phyloP scores from a whole-genome alignment of 768 basidiomycete species.

The Dentipellis fragilis region DNA sequence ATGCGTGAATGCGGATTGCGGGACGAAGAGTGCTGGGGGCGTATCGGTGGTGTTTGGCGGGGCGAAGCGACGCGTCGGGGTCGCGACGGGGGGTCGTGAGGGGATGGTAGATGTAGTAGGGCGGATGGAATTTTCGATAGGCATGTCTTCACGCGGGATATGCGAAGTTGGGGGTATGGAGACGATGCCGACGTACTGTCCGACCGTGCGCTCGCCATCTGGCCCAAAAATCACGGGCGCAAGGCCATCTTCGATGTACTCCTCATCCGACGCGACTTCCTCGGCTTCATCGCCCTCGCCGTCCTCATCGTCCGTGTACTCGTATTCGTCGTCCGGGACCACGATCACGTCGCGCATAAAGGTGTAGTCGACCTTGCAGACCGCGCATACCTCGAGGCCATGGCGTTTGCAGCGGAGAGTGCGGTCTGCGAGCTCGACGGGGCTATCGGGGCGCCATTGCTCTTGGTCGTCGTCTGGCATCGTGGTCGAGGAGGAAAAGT shows the following conservation, averaged over 20 bases:
- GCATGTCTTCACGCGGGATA: conserved; percentile 2
- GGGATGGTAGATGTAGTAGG: not conserved
- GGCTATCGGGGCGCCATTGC: not conserved
- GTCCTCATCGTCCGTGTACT: not conserved
- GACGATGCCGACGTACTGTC: not conserved
- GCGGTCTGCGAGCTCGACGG: not conserved
- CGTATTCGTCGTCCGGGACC: not conserved
- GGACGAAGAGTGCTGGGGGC: conserved; percentile 1
- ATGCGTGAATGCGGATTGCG: not conserved
- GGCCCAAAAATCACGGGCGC: not conserved
- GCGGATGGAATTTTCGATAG: conserved; percentile 1
- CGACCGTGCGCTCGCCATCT: not conserved
- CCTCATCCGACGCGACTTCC: not conserved
- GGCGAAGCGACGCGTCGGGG: not conserved
- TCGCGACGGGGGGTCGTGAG: not conserved
- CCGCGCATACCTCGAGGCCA: not conserved
- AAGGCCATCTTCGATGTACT: not conserved
- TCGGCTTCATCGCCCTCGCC: not conserved
- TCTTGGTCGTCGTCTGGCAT: not conserved
- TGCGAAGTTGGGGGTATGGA: not conserved
- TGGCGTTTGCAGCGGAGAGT: not conserved
- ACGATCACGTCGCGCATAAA: not conserved
- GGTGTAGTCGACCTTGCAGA: not conserved
- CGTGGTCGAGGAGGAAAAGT: not conserved
- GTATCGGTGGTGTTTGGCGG: not conserved